These are phyloP conservation scores for Apiospora saccharicola DNA, from an alignment of 2,329 filamentous ascomycete genomes.

Conservation along the genomic window DNA sequence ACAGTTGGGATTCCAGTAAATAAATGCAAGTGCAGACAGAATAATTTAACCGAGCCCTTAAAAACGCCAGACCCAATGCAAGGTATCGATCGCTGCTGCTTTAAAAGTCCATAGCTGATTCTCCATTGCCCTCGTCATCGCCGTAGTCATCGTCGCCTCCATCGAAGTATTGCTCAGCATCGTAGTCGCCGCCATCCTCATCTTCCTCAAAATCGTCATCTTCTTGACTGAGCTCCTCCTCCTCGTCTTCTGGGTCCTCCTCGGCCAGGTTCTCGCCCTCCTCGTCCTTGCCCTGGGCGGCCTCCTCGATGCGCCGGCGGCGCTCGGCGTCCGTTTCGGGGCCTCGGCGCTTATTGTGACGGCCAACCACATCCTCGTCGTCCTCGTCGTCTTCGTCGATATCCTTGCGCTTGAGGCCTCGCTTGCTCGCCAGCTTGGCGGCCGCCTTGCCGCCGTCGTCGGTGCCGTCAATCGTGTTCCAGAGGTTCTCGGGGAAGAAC, in stretches of 20 bases:
- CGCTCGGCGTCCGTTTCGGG: constrained; percentile 44
- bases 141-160: constrained; percentile 62
- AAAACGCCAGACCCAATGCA: constrained; percentile 12
- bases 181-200: constrained; percentile 67
- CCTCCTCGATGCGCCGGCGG: constrained; percentile 42
- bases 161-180: constrained; percentile 68
- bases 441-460: constrained; percentile 37
- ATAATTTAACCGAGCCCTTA: neutral
- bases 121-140: constrained; percentile 57
- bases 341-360: constrained; percentile 31
- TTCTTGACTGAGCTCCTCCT: constrained; percentile 51
- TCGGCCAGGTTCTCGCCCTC: constrained; percentile 42
- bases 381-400: constrained; percentile 35
- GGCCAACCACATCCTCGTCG: constrained; percentile 33
- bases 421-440: constrained; percentile 38
- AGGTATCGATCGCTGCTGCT: neutral
- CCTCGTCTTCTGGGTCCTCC: constrained; percentile 51
- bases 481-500: constrained; percentile 64
- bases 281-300: constrained; percentile 45
- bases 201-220: constrained; percentile 62
- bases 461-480: constrained; percentile 59
- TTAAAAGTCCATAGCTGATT: constrained; percentile 28
- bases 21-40: neutral
- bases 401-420: constrained; percentile 52
- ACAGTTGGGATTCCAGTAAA: neutral